phyloP scores from a whole-genome alignment of 345 rosid genomes.

The Mangifera indica region DNA sequence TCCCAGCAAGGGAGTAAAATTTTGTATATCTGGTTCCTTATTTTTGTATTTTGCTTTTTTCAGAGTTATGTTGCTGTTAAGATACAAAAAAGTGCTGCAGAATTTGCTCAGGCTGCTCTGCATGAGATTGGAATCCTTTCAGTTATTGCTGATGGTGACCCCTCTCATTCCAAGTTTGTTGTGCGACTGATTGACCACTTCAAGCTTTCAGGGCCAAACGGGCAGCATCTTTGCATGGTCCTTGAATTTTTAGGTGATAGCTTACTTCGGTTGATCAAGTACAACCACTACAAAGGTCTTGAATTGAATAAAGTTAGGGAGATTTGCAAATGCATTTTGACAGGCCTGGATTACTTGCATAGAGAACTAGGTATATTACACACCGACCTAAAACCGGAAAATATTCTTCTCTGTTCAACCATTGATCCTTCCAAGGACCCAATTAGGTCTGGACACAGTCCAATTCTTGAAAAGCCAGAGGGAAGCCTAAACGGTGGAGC shows the following conservation, averaged over 20 bases:
- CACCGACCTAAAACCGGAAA: conserved; percentile 88
- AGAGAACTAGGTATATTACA: conserved; percentile 87
- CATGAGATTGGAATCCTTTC: conserved; percentile 90
- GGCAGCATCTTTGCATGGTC: conserved; percentile 95
- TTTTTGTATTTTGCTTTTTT: conserved; percentile 8
- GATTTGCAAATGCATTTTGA: conserved; percentile 82
- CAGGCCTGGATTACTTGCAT: conserved; percentile 86
- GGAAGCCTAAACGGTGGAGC: conserved; percentile 60
- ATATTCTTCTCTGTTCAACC: conserved; percentile 82
- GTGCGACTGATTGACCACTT: conserved; percentile 85
- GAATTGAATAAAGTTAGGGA: conserved; percentile 72
- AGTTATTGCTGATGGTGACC: conserved; percentile 65
- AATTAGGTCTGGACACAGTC: conserved; percentile 58
- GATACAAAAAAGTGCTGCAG: conserved; percentile 96
- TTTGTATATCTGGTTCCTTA: neutral
- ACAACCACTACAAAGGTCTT: conserved; percentile 78
- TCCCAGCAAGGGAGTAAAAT: neutral
- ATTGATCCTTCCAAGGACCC: conserved; percentile 96
- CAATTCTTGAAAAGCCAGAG: conserved; percentile 85
- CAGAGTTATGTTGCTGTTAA: conserved; percentile 94
- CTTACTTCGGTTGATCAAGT: conserved; percentile 77
- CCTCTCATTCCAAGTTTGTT: conserved; percentile 58
- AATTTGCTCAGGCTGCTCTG: conserved; percentile 93
- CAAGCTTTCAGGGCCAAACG: conserved; percentile 91
- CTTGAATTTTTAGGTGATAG: conserved; percentile 97